phyloP scores from a whole-genome alignment of 192 early-diverging fungal genomes.

The Coemansia asiatica region DNA sequence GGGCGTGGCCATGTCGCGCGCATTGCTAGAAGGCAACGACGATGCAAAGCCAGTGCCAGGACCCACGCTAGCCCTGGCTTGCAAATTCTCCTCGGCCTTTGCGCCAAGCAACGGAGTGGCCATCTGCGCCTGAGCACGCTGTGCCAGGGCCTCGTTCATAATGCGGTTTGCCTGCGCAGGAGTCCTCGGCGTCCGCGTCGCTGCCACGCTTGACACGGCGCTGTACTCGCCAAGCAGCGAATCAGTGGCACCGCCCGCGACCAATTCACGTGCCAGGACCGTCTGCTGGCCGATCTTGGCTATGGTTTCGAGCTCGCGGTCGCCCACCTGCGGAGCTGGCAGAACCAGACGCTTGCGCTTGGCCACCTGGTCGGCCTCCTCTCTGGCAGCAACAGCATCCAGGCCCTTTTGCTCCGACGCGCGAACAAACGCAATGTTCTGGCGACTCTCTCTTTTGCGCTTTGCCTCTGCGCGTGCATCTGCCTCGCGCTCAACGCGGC shows the following conservation, averaged over 20 bases:
- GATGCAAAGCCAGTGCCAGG: constrained; percentile 59
- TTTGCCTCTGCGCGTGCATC: constrained; percentile 76
- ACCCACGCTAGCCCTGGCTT: no score
- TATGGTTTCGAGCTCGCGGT: constrained; percentile 87
- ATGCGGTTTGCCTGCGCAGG: constrained; percentile 63
- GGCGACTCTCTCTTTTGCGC: constrained; percentile 61
- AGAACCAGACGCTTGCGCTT: constrained; percentile 78
- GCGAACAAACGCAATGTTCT: constrained; percentile 53
- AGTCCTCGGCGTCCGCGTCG: constrained; percentile 51
- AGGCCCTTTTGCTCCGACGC: constrained; percentile 25
- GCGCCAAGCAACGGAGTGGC: constrained; percentile 87
- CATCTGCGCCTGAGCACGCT: constrained; percentile 67
- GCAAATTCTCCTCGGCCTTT: constrained; percentile 34
- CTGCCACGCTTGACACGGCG: constrained; percentile 44
- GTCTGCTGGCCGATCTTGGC: constrained; percentile 86
- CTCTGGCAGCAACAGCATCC: constrained; percentile 42
- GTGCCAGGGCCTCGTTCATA: constrained; percentile 80
- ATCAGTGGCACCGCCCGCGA: constrained; percentile 62
- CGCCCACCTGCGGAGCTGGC: constrained; percentile 88
- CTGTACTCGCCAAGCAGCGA: constrained; percentile 76
- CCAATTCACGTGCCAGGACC: constrained; percentile 70
- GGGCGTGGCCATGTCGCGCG: constrained; percentile 65
- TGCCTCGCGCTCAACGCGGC: constrained; percentile 79
- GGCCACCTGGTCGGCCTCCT: constrained; percentile 70
- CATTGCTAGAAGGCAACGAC: constrained; percentile 62